Conservation (phyloP, 257 asterid species). For the Rauvolfia tetraphylla region DNA sequence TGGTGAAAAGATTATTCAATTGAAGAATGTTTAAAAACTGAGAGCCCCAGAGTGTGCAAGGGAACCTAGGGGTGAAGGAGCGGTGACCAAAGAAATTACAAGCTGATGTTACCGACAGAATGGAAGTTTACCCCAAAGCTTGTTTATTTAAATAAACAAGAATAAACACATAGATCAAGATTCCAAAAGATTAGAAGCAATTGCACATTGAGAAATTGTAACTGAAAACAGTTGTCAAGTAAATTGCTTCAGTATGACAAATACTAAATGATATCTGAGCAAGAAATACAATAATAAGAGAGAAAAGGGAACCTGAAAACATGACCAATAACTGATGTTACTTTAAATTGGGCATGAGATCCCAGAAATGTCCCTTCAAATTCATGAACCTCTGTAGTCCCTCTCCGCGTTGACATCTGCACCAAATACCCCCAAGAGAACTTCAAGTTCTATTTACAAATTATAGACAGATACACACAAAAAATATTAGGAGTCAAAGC, state of each 20-base stretch:
- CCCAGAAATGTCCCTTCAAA: constrained; percentile 80
- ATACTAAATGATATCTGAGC: not conserved
- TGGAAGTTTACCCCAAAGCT: not conserved
- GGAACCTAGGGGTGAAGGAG: too few relatives aligned
- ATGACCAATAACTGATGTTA: constrained; percentile 95
- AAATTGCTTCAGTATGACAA: constrained; percentile 19
- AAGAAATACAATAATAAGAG: not conserved
- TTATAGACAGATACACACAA: not conserved
- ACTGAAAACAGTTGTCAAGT: constrained; percentile 7
- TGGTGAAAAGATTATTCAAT: not conserved
- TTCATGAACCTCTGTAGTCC: constrained; percentile 84
- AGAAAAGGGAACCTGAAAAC: constrained; percentile 69
- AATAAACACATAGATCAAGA: not conserved
- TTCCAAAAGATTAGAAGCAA: not conserved
- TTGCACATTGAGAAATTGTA: not conserved
- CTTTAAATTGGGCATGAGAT: constrained; percentile 57
- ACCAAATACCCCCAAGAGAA: constrained; percentile 6
- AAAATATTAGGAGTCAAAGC: not conserved
- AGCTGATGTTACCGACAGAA: not conserved
- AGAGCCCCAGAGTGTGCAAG: not conserved
- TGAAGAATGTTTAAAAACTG: not conserved
- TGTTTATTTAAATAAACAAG: not conserved
- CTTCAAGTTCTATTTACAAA: not conserved
- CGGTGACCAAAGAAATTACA: not conserved
- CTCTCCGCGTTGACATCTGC: constrained; percentile 84